phyloP scores from a whole-genome alignment of 2,329 filamentous ascomycete genomes.

The Paecilomyces variotii region DNA sequence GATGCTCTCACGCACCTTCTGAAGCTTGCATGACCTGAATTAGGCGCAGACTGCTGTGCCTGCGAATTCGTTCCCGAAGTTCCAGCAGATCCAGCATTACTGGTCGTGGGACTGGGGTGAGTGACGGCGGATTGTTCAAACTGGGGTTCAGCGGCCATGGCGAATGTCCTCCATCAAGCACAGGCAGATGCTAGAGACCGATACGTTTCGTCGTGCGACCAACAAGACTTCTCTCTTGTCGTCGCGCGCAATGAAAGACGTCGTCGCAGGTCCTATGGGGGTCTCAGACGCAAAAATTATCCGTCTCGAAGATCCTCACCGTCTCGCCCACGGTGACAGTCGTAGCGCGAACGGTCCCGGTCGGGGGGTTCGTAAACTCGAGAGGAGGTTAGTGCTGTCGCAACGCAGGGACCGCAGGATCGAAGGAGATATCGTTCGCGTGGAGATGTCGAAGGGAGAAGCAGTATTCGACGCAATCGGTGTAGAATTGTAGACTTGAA shows the following conservation, averaged over 20 bases:
- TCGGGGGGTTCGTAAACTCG: background rate
- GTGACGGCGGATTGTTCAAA: background rate
- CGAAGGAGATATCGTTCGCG: background rate
- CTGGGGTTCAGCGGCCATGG: background rate
- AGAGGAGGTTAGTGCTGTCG: background rate
- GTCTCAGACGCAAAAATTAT: background rate
- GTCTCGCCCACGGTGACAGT: background rate
- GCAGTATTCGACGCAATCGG: background rate
- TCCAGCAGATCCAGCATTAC: background rate
- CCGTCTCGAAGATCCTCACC: background rate
- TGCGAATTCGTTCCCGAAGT: background rate
- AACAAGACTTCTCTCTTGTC: background rate
- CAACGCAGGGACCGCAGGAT: background rate
- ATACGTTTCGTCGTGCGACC: background rate
- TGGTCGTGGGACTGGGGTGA: background rate
- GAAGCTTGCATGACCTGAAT: slow-evolving; percentile 9
- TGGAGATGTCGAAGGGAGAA: background rate
- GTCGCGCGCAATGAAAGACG: background rate
- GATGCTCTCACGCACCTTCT: slow-evolving; percentile 7
- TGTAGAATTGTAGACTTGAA: background rate
- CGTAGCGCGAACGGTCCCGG: background rate
- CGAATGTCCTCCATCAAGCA: background rate
- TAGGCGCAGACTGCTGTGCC: slow-evolving; percentile 1
- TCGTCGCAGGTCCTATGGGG: background rate
- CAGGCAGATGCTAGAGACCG: background rate